Conservation (phyloP, 768 basidiomycete genomes). For the Russula compacta region DNA sequence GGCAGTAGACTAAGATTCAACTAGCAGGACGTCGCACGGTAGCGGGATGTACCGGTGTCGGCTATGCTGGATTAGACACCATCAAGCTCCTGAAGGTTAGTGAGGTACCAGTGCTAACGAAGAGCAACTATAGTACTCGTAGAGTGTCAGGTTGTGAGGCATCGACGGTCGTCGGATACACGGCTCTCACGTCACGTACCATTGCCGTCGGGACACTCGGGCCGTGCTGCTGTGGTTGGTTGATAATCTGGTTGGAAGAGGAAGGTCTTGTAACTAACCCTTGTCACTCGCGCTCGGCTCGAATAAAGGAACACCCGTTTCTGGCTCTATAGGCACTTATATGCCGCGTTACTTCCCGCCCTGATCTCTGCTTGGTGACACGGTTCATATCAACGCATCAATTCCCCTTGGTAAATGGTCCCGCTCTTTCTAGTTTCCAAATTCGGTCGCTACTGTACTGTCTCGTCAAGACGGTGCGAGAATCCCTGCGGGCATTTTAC, state of each 20-base stretch:
- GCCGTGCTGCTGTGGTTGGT: background rate
- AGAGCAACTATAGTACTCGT: too few species aligned
- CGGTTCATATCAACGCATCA: background rate
- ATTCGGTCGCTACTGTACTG: background rate
- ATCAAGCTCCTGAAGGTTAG: too few species aligned
- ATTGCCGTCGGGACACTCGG: background rate
- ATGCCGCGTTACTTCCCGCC: background rate
- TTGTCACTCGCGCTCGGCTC: background rate
- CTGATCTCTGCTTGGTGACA: background rate
- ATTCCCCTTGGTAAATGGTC: background rate
- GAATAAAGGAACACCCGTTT: conserved; percentile 4
- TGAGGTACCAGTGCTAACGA: too few species aligned
- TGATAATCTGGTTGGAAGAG: background rate
- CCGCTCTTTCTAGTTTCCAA: conserved; percentile 2
- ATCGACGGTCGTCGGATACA: too few species aligned
- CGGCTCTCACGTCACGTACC: background rate
- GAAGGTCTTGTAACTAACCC: background rate
- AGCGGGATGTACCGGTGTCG: too few species aligned
- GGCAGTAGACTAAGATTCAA: too few species aligned
- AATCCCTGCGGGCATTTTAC: background rate
- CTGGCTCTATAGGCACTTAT: background rate
- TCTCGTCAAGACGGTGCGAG: background rate
- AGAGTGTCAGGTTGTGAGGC: too few species aligned
- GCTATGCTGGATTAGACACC: too few species aligned
- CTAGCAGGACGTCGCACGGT: too few species aligned